Evolutionary conservation across 1,284 basidiomycete species (phyloP), one percentile per base, ranked within the genome.

Genomic region (Papiliotrema fonsecae): DNA sequence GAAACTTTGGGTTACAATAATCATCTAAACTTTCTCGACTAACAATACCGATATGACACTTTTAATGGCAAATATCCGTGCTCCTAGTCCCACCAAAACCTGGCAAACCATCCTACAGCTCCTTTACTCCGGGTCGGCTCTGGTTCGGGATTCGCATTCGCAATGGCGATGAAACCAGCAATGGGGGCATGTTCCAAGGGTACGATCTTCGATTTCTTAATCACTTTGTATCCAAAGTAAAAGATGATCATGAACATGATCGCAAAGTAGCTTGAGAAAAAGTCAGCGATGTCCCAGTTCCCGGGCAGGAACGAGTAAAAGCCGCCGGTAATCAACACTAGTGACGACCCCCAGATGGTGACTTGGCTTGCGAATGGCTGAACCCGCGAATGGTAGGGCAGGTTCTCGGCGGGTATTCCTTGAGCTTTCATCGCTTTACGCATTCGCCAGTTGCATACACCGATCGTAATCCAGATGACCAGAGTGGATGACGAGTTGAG

Each of bases 141-240:
- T 4, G 42, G 35, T 31, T 58, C 56, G 11, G 54, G 54, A 42
- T 58, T 55, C 27, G 53, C 56, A 7, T 58, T 47, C 6, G 53
- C 56, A 19, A 58, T 47, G 30, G 34, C 41, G 35, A 58, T 55
- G 31, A 52, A 58, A 30, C 48, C 45, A 1, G 27, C 45, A 14
- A 58, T 45, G 10, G 52, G 56, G 10, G 36, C 16, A 27, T 83
- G 76, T 25, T 71, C 58, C 18, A 77, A 72, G 38, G 69, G 75
- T 72, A 79, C 78, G 42, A 78, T 60, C 42, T 75, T 76, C 3
- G 81, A 82, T 58, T 75, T 77, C 72, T 81, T 79, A 64, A 64
- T 56, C 49, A 78, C 39, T 76, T 84, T 80, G 77, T 81, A 87
- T 39, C 75, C 75, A 11, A 81, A 24, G 65, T 77, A 84, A 22